Percentiles rank a stretch among this genome's conserved stretches.
These are phyloP conservation scores for Sugiyamaella valdiviana DNA, from an alignment of 805 yeast genomes.

Conservation along the genomic window DNA sequence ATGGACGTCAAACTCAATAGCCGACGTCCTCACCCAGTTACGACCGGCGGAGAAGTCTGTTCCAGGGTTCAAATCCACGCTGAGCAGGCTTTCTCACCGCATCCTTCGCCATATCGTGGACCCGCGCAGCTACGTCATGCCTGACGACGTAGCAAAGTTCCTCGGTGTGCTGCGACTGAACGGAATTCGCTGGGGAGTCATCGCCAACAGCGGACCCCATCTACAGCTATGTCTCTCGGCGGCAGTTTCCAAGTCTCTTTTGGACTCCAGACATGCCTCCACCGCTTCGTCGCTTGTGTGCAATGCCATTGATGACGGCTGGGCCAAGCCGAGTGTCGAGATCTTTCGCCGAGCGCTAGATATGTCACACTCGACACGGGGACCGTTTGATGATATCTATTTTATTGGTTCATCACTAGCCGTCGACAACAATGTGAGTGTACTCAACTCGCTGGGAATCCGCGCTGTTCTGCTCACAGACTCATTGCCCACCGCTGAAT, in stretches of 20 bases:
- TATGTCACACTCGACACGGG: constrained; percentile 12
- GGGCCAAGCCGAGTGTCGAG: constrained; percentile 24
- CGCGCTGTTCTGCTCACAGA: constrained; percentile 11
- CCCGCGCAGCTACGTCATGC: constrained; percentile 17
- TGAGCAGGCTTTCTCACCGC: constrained; percentile 2
- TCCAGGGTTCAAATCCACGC: neutral
- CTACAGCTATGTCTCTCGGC: no score
- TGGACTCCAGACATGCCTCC: neutral
- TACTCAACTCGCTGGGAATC: constrained; percentile 1
- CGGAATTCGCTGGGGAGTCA: constrained; percentile 25
- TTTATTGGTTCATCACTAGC: constrained; percentile 22
- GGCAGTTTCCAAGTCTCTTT: no score
- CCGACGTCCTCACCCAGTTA: neutral
- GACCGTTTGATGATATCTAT: constrained; percentile 13
- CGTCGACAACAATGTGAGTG: constrained; percentile 7
- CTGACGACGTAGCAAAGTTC: constrained; percentile 12
- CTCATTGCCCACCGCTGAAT: constrained; percentile 3
- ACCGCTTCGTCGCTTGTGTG: constrained; percentile 2
- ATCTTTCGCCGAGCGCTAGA: constrained; percentile 22
- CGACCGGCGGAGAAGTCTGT: neutral
- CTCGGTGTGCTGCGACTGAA: constrained; percentile 9
- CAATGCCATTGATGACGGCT: constrained; percentile 16
- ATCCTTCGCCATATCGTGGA: constrained; percentile 9
- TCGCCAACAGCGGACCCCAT: constrained; percentile 25
- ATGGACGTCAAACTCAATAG: constrained; percentile 7